These are phyloP conservation scores for Orbilia quercus DNA, from an alignment of 2,329 filamentous ascomycete genomes.

Conservation along the genomic window DNA sequence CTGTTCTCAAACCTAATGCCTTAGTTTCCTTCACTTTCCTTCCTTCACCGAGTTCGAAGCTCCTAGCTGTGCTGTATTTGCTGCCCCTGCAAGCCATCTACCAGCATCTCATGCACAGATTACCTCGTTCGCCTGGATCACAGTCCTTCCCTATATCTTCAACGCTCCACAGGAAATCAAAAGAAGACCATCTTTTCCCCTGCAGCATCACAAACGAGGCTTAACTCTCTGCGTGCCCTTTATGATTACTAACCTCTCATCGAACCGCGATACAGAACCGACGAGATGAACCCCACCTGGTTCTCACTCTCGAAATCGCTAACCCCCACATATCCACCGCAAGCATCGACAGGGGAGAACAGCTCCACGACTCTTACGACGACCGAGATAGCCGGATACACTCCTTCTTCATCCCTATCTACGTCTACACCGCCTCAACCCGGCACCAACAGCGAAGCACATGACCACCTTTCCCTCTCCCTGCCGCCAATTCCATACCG, in stretches of 20 bases:
- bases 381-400: conserved; percentile 21
- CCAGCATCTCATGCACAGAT: conserved; percentile 24
- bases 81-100: conserved; percentile 15
- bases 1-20: neutral
- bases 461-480: conserved; percentile 48
- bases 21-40: neutral
- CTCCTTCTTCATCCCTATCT: conserved; percentile 31
- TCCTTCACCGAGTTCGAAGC: too few species aligned
- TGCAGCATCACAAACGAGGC: neutral
- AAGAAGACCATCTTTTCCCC: neutral
- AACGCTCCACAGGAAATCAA: neutral
- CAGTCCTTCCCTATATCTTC: neutral
- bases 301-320: conserved; percentile 55
- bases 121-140: conserved; percentile 25
- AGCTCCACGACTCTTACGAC: conserved; percentile 7
- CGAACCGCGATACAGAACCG: conserved; percentile 51
- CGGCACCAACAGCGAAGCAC: conserved; percentile 16
- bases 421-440: conserved; percentile 23
- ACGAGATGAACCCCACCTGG: conserved; percentile 60
- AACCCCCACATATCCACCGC: conserved; percentile 21
- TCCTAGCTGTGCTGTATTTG: neutral
- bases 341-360: too few species aligned
- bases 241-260: conserved; percentile 39
- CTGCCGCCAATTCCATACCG: too few species aligned
- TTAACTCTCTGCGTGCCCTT: conserved; percentile 9